phyloP scores from a whole-genome alignment of 2,329 filamentous ascomycete genomes.

The Iodosphaeria phyllophila region DNA sequence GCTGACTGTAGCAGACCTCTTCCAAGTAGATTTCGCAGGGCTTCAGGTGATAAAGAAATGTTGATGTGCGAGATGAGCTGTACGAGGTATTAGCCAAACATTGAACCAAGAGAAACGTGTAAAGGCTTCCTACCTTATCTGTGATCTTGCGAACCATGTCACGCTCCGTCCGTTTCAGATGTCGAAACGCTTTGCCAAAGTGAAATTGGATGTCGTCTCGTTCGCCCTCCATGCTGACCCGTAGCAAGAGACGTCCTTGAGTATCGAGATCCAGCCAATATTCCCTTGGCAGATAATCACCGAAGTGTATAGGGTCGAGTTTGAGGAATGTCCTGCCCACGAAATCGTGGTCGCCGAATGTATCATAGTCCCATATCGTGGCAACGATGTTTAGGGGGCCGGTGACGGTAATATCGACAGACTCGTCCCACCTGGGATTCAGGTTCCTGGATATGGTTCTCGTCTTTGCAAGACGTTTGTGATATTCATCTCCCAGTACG shows the following conservation, averaged over 20 bases:
- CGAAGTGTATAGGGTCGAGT: conserved; percentile 92
- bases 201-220: conserved; percentile 97
- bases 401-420: conserved; percentile 84
- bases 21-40: conserved; percentile 56
- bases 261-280: conserved; percentile 97
- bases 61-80: conserved; percentile 88
- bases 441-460: conserved; percentile 78
- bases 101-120: conserved; percentile 1
- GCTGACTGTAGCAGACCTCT: conserved; percentile 30
- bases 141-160: conserved; percentile 98
- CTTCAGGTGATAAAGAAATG: conserved; percentile 66
- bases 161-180: conserved; percentile 83
- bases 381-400: conserved; percentile 87
- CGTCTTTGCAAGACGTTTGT: conserved; percentile 90
- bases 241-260: conserved; percentile 71
- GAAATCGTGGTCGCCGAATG: conserved; percentile 92
- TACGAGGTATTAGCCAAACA: conserved; percentile 4
- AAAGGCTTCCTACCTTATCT: conserved; percentile 53
- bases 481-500: conserved; percentile 90
- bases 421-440: conserved; percentile 94
- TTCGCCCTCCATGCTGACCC: conserved; percentile 97
- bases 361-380: conserved; percentile 97
- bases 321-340: conserved; percentile 94
- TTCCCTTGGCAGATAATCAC: conserved; percentile 85
- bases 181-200: conserved; percentile 91